phyloP scores from a whole-genome alignment of 2,329 filamentous ascomycete species.

The Diaporthe helianthi region DNA sequence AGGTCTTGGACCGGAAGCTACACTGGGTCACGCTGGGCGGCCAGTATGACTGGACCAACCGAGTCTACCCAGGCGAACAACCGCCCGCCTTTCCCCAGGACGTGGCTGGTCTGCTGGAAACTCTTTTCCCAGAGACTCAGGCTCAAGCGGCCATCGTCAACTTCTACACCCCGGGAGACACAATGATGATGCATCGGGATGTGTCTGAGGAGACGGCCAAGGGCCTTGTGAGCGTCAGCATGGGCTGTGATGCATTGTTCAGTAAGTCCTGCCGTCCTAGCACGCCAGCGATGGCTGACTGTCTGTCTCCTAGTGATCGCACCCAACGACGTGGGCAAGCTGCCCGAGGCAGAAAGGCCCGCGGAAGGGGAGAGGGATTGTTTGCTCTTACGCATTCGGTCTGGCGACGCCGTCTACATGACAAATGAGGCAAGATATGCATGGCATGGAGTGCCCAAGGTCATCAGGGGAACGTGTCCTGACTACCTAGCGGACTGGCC shows the following conservation, averaged over 20 bases:
- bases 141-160: constrained; percentile 94
- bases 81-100: constrained; percentile 79
- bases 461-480: constrained; percentile 81
- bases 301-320: constrained; percentile 51
- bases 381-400: constrained; percentile 72
- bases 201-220: constrained; percentile 84
- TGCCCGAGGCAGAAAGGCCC: constrained; percentile 40
- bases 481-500: constrained; percentile 79
- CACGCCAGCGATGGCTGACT: neutral
- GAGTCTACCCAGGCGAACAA: constrained; percentile 74
- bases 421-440: constrained; percentile 80
- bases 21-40: constrained; percentile 95
- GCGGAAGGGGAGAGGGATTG: constrained; percentile 51
- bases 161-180: constrained; percentile 89
- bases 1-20: constrained; percentile 79
- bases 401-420: constrained; percentile 94
- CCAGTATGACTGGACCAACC: constrained; percentile 95
- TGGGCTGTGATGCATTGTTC: constrained; percentile 91
- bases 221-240: constrained; percentile 82
- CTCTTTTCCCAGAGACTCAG: constrained; percentile 76
- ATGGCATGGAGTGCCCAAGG: constrained; percentile 94
- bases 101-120: constrained; percentile 70
- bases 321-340: constrained; percentile 55
- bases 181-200: constrained; percentile 90
- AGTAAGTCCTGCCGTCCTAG: neutral